These are phyloP conservation scores for Trametes pubescens DNA, from an alignment of 1,284 basidiomycete genomes.

Conservation along the genomic window DNA sequence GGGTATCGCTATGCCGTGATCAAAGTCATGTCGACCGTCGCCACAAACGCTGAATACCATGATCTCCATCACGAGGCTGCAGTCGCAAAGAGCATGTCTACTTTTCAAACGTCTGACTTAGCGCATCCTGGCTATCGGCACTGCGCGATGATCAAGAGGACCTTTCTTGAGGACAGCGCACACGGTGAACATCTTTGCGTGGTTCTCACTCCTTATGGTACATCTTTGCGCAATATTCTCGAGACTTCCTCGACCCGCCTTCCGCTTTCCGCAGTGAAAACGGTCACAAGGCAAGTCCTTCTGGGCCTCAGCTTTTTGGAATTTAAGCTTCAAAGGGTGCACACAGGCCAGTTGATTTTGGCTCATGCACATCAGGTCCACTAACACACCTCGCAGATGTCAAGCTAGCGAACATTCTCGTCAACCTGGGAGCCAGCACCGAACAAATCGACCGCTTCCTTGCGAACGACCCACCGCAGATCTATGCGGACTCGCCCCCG, in stretches of 20 bases:
- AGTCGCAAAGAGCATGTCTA: too few species aligned
- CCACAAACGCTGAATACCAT: background rate
- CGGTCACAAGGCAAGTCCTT: background rate
- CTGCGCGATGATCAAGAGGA: background rate
- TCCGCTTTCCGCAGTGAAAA: background rate
- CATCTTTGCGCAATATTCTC: background rate
- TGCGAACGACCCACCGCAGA: background rate
- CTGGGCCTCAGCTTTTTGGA: background rate
- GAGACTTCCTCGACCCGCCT: background rate
- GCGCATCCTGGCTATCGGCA: background rate
- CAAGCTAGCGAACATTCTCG: background rate
- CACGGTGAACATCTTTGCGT: conserved; percentile 1
- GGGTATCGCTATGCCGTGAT: background rate
- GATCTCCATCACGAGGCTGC: background rate
- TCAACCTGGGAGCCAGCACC: background rate
- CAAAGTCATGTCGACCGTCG: background rate
- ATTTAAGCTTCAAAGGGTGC: background rate
- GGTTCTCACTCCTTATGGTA: background rate
- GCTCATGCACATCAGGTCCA: background rate
- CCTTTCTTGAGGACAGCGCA: background rate
- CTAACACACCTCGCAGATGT: background rate
- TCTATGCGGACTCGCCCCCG: background rate
- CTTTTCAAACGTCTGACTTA: background rate
- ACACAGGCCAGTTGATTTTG: background rate
- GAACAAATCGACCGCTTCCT: background rate